phyloP scores from a whole-genome alignment of 2,329 filamentous ascomycete genomes.

The Trichophyton benhamiae region DNA sequence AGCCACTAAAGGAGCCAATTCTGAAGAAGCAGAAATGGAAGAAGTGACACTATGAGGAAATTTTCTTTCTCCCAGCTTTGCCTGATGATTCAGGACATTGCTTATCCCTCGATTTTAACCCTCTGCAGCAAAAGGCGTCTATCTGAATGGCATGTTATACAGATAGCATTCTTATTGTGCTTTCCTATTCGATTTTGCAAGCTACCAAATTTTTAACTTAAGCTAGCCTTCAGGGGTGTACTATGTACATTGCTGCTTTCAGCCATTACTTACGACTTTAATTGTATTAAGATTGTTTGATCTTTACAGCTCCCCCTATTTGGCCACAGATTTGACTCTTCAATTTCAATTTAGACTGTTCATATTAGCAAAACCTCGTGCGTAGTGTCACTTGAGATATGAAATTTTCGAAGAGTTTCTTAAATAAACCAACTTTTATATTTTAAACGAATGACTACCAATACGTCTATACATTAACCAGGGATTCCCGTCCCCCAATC shows the following conservation, averaged over 20 bases:
- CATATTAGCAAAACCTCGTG: too few relatives aligned
- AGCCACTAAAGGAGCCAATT: background rate
- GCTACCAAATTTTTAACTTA: background rate
- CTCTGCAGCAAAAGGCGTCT: background rate
- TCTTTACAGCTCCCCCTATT: background rate
- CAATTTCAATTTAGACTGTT: too few relatives aligned
- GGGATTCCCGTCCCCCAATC: background rate
- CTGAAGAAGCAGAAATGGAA: constrained; percentile 4
- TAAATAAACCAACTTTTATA: background rate
- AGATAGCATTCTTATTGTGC: background rate
- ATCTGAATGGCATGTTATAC: background rate
- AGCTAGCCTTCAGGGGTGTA: background rate
- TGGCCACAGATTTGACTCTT: background rate
- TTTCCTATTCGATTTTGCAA: background rate
- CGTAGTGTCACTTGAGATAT: too few relatives aligned
- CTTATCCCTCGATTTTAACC: background rate
- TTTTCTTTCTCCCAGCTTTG: background rate
- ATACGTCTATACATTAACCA: background rate
- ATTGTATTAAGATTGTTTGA: background rate
- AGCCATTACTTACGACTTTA: background rate
- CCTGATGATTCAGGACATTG: background rate
- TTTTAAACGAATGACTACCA: background rate
- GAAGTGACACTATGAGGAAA: background rate
- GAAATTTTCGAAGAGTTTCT: too few relatives aligned
- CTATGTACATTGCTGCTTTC: background rate